Conservation (phyloP, 352 stramenopile species). For the Globisporangium spinosum region DNA sequence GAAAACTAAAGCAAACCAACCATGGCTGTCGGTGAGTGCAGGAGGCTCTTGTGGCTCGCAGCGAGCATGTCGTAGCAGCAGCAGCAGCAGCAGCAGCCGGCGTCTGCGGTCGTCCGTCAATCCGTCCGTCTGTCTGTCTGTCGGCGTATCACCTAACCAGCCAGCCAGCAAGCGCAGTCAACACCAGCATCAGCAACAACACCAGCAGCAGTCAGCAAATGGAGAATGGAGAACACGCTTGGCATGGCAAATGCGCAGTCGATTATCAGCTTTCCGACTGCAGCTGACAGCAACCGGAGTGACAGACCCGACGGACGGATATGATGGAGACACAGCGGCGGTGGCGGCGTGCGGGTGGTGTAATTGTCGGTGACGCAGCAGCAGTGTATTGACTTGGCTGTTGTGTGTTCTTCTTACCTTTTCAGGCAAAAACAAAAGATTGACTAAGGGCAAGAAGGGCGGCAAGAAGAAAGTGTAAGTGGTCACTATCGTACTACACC, state of each 20-base stretch:
- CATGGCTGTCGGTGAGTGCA: conserved; percentile 83
- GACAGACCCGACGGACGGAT: neutral
- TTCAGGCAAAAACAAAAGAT: conserved; percentile 89
- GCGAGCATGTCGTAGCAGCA: conserved; percentile 1
- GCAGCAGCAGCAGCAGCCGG: neutral
- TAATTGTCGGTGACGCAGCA: neutral
- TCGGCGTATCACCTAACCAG: neutral
- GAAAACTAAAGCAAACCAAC: conserved; percentile 77
- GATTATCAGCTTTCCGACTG: neutral
- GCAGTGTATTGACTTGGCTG: conserved; percentile 2
- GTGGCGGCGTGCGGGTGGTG: neutral
- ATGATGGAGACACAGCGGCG: conserved; percentile 3
- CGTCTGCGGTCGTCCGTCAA: neutral
- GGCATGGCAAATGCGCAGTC: neutral
- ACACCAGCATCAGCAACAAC: conserved; percentile 18
- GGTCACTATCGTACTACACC: neutral
- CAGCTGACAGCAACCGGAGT: neutral
- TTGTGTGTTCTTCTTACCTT: conserved; percentile 10
- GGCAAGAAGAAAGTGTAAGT: conserved; percentile 92
- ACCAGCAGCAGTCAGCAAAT: neutral
- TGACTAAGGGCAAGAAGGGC: conserved; percentile 91
- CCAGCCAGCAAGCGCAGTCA: neutral
- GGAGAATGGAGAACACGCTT: neutral
- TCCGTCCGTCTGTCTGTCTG: conserved; percentile 7
- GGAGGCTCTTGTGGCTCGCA: neutral